Evolutionary conservation across 192 early-diverging fungal species (phyloP), one percentile per base, ranked within the genome.

Genomic region (Helicostylum pulchrum): DNA sequence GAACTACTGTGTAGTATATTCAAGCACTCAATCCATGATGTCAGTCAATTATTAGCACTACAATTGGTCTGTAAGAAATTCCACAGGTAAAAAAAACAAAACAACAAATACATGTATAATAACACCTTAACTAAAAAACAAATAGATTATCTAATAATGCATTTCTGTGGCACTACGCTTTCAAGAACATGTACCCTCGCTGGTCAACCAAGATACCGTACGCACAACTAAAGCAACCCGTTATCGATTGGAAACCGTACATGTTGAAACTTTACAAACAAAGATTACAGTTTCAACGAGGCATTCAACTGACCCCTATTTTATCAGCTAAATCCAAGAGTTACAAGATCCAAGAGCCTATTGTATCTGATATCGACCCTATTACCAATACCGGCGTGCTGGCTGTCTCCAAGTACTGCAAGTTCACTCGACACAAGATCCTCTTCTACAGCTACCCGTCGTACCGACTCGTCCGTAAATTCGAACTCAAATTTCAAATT

Each of bases 81-180:
- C 43, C 36, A 59, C 43, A 44, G 21, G 57, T 44, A 59, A 26
- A 55, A 39, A 3, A 23, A 8, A 11, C 5, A 14, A 8, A 15
- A 3, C 4, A 9, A 8, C 17, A 36, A 15, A 34, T 17, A 34
- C 31, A 54, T 11, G 19, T 15, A 11, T 34, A 56, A 12, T n/a
- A 56, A 56, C n/a, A 2, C 26, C 26, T 26, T 26, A 26, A 26
- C 26, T 2, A 26, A 26, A 26, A 26, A 20, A 50, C 12, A 50
- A n/a, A 30, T 59, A 67, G 67, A 31, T 53, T 69, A 47, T 50
- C 52, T 3, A 53, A 69, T 53, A 60, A 63, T 19, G 30, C 67
- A 61, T 62, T 46, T n/a, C n/a, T 69, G 6, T 69, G 67, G 67
- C 62, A 69, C 31, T 52, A 49, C n/a, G 14, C 56, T n/a, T 69